Evolutionary conservation across 306 rosid genomes (phyloP), one percentile per base, ranked within the genome.

Genomic region (Abrus precatorius): DNA sequence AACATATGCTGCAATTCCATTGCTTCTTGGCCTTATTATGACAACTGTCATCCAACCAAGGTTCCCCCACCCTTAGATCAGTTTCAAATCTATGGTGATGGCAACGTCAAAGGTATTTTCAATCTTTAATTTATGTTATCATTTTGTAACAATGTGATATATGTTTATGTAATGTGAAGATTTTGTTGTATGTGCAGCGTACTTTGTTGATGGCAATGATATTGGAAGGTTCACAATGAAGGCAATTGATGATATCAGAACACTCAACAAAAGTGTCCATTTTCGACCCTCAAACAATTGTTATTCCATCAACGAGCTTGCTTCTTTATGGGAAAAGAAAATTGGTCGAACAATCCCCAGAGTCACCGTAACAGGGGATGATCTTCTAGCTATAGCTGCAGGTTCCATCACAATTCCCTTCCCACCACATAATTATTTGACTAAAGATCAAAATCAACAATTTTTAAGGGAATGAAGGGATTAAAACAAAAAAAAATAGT

Each of bases 1-100:
- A 84, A 85, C 50, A 90, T 92, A 1, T 90, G 94, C 28, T 90
- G 94, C 85, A 92, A 92, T 40, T 92, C 97, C 67, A 84, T 92
- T 72, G 97, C 94, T 4, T 85, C 97, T 48, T 92, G 97, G 97
- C 97, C 97, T 1, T 92, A 92, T 52, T 61, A 62, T 32, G 88
- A 92, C 78, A 87, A 92, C 56, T 80, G 62, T 1, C 97, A 92
- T 67, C 97, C 94, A 6, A 41, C 94, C 10, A 71, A 82, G 55
- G 68, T 87, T 61, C 87, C 86, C 2, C 97, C 97, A 5, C 97
- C 97, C 1, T 59, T 85, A 82, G 91, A 90, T 72, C 82, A 61
- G 9, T 60, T 92, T 61, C 90, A 87, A 27, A 92, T 92, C 80
- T 92, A 92, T 50, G 97, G 94, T 44, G 94, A 92, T 78, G 97